Conservation (phyloP, 2,329 filamentous ascomycete genomes). For the Claviceps paspali region DNA sequence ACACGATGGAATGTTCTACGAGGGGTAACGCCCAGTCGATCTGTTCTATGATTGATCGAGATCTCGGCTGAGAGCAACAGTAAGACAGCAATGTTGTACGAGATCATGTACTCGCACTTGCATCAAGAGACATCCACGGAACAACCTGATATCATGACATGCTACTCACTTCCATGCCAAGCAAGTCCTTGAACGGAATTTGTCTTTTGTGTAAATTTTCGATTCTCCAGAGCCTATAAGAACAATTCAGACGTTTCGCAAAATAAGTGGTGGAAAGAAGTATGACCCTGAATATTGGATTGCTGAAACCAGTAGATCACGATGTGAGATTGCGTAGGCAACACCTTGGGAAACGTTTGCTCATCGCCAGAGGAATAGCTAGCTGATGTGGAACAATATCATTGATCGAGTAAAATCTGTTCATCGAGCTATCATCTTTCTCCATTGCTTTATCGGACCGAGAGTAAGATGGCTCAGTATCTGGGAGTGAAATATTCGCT, state of each 20-base stretch:
- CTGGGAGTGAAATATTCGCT: no score
- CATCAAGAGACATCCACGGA: not conserved
- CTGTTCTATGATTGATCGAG: slow-evolving; percentile 1
- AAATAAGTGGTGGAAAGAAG: not conserved
- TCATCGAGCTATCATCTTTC: not conserved
- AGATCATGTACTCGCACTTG: not conserved
- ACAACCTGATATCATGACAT: not conserved
- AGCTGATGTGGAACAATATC: not conserved
- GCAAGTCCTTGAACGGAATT: not conserved
- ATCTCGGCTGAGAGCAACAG: not conserved
- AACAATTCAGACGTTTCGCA: not conserved
- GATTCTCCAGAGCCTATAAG: not conserved
- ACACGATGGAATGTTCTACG: not conserved
- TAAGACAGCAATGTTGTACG: not conserved
- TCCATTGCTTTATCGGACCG: not conserved
- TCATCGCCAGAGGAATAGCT: not conserved
- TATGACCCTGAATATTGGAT: not conserved
- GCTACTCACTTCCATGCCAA: not conserved
- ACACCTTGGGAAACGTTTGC: not conserved
- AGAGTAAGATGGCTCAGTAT: no score
- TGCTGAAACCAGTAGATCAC: not conserved
- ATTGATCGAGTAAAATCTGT: not conserved
- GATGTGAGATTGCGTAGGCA: not conserved
- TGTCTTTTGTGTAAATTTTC: not conserved
- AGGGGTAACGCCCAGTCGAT: not conserved